Percentiles rank a stretch among this genome's conserved stretches.
phyloP scores from a whole-genome alignment of 192 early-diverging fungal genomes.

The Pilobolus umbonatus region DNA sequence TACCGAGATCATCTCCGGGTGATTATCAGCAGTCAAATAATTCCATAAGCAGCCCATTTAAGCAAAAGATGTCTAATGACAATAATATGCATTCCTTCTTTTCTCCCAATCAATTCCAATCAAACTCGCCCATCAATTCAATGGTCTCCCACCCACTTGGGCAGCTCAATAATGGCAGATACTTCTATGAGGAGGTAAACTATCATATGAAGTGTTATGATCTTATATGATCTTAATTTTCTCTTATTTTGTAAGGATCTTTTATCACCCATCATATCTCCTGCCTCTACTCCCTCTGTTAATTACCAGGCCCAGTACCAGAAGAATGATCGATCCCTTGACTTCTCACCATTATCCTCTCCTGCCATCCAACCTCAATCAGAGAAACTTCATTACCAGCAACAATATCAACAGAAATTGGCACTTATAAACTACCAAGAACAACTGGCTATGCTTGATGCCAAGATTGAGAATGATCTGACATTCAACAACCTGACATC shows the following conservation, averaged over 20 bases:
- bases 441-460: neutral
- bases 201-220: neutral
- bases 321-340: slow-evolving; percentile 16
- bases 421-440: slow-evolving; percentile 5
- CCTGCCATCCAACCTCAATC: slow-evolving; percentile 51
- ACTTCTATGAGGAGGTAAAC: neutral
- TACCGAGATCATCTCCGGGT: neutral
- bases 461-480: neutral
- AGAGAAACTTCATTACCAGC: slow-evolving; percentile 19
- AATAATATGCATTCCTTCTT: neutral
- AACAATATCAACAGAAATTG: neutral
- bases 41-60: neutral
- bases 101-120: slow-evolving; percentile 2
- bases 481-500: slow-evolving; percentile 17
- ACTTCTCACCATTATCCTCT: slow-evolving; percentile 61
- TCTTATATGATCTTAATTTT: neutral
- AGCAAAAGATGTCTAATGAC: slow-evolving; percentile 7
- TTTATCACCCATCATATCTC: slow-evolving; percentile 63
- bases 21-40: neutral
- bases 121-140: neutral
- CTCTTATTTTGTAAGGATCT: slow-evolving; percentile 23
- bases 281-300: slow-evolving; percentile 61
- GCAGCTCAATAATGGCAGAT: slow-evolving; percentile 5
- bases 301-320: slow-evolving; percentile 38
- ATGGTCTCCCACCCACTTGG: neutral